These are phyloP conservation scores for Rasamsonia emersonii DNA, from an alignment of 2,329 filamentous ascomycete species.

Conservation along the genomic window DNA sequence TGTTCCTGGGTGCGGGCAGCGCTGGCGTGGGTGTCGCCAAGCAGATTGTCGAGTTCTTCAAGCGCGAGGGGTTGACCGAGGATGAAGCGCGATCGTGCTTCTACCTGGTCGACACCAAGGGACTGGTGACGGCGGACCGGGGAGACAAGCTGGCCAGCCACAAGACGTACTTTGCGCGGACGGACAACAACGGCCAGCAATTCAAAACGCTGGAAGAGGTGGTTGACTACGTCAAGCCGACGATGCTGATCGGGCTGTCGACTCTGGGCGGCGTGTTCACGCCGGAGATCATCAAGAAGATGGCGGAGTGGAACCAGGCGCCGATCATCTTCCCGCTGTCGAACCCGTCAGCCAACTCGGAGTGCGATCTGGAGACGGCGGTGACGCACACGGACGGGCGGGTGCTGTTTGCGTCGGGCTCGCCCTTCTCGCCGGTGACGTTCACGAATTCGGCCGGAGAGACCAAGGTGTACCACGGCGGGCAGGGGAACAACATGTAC, in stretches of 20 bases:
- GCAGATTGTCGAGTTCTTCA: constrained; percentile 96
- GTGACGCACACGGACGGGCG: constrained; percentile 84
- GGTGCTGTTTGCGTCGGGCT: constrained; percentile 89
- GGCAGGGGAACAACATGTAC: constrained; percentile 76
- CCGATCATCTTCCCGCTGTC: constrained; percentile 95
- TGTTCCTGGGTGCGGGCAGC: constrained; percentile 93
- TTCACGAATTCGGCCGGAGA: constrained; percentile 53
- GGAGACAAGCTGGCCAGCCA: constrained; percentile 91
- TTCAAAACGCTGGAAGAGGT: constrained; percentile 78
- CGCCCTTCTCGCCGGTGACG: constrained; percentile 71
- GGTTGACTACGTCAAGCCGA: constrained; percentile 90
- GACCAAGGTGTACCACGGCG: constrained; percentile 61
- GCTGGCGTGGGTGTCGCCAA: constrained; percentile 96
- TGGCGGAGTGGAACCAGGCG: constrained; percentile 56
- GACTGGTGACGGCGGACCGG: constrained; percentile 84
- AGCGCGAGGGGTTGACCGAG: constrained; percentile 81
- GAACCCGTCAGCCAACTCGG: constrained; percentile 92
- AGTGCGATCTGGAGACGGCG: constrained; percentile 94
- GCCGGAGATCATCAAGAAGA: constrained; percentile 65
- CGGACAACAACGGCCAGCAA: constrained; percentile 57
- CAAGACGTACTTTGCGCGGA: constrained; percentile 60
- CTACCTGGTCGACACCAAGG: constrained; percentile 95
- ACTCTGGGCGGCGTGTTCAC: constrained; percentile 94
- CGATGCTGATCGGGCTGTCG: constrained; percentile 86
- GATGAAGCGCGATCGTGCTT: constrained; percentile 83